Evolutionary conservation across 2,329 filamentous ascomycete genomes (phyloP), one percentile per base, ranked within the genome.

Genomic region (Didymella exigua): DNA sequence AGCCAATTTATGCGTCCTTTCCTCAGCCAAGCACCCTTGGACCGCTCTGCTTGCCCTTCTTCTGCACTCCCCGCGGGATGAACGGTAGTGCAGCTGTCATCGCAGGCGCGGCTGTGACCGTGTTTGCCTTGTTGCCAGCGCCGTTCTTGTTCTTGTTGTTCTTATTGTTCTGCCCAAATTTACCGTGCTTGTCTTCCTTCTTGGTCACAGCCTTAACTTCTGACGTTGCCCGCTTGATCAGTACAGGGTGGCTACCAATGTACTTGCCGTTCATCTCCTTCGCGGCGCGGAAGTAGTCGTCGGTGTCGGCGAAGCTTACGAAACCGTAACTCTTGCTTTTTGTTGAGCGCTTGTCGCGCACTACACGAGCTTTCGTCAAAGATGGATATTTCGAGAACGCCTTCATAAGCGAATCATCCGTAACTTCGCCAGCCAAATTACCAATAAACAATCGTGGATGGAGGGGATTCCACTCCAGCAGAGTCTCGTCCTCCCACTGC

Each of bases 211-310:
- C 86, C 72, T 90, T 91, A 75, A 99, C 91, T 75, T 98, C 93
- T 5, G 93, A 96, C 64, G 89, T 96, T 62, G 90, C 91, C 74
- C 95, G 90, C 75, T 90, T 88, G 63, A 98, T 84, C 23, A 90
- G 81, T 24, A 97, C 90, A 0, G 95, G 95, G 75, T 98, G 95
- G 74, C 92, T 97, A 68, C 96, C 93, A 72, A 99, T 98, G 77
- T 99, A 99, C 79, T 99, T 98, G 66, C 93, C 93, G 70, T 97
- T 90, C 95, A 98, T 98, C 79, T 98, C 93, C 78, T 95, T 92
- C 68, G 92, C 93, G 1, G 95, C 93, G 68, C 91, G 86, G 81
- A 99, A 98, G 75, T 96, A 98, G 70, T 97, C 93, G 74, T 99
- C 95, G 26, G 92, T 90, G 71, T 97, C 90, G 67, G 88, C 89